Base-by-base conservation (phyloP, 2,329 filamentous ascomycete genomes). In the Alternaria arborescens region DNA sequence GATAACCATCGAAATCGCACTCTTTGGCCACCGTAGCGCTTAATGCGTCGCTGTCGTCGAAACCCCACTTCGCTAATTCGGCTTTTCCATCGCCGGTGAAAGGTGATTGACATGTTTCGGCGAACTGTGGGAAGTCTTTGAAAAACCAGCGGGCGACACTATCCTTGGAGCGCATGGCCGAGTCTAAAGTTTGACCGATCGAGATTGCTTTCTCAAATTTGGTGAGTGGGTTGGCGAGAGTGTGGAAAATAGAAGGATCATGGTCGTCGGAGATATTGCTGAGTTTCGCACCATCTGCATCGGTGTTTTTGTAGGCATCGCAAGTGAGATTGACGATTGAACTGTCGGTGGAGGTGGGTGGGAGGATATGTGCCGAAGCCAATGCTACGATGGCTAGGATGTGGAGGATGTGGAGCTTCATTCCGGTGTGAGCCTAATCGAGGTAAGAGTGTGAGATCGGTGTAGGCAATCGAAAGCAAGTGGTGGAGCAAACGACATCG, bases 1-100 rank as follows among this genome's bases (percentile, higher is more conserved):
- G 57, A 11, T 65, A 61, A 11, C n/a, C 18, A 11, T 65, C 60
- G 8, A 65, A 63, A 28, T 67, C 62, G 18, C 62, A 66, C 2
- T 62, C 64, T 0, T 65, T 58, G 11, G 48, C 52, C 4, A 66
- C 30, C 8, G 51, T 42, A 20, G 34, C 53, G 28, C 51, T 55
- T 22, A 60, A 18, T 0, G 34, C 42, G 3, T 57, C 55, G 22
- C 46, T 56, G 24, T 67, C 60, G 1, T 65, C 54, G 41, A 61
- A 67, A 1, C 62, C 65, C 62, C 65, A 67, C 8, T 41, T 56
- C 11, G 30, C 50, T 1, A 66, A 18, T 11, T 65, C 57, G 2
- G 54, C 61, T 6, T 54, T 51, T 1, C 55, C 58, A 22, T 61
- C 58, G 3, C 61, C 61, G 1, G 57, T 59, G 14, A 58, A 64